Evolutionary conservation across 768 basidiomycete species (phyloP), one percentile per base, ranked within the genome.

Genomic region (Tricholoma flavovirens): DNA sequence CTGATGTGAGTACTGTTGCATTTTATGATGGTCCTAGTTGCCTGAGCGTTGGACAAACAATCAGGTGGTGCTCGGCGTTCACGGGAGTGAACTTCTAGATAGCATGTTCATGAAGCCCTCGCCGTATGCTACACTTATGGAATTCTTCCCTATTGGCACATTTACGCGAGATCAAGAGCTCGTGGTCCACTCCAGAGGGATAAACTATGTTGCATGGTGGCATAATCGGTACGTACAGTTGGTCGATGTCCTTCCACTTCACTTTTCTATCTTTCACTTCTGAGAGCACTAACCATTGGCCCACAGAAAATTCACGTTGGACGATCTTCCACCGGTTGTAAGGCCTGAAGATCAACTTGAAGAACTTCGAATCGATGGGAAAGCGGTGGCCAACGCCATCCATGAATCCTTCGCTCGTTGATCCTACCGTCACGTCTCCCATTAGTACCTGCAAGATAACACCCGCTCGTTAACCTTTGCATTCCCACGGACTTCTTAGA

Each of bases 131-230:
- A 83, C 84, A 3, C 74, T 92, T 33, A 81, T 92, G 73, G 91
- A 94, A 70, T 76, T 93, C 63, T 91, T 88, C 71, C 86, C 83
- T 17, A 72, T 77, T 2, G 80, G 79, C n/a, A 77, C 77, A 17
- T 91, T 88, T 67, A 75, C 77, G 22, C 79, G 77, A 49, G 86
- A 90, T 61, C 77, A 79, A 56, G 81, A 86, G 62, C 69, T 82
- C 49, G 77, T 85, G 17, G 75, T 75, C n/a, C 71, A 71, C 26
- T 77, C 81, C 7, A 63, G 85, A 21, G 79, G 80, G 9, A 72
- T 86, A 54, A 69, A 71, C 9, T 88, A 88, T 62, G 65, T 83
- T 48, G 86, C 81, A 7, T 85, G 83, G 84, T 77, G 76, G 60
- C 52, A 66, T 40, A 53, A 68, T 57, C 63, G 56, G 68, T 69